Evolutionary conservation across 768 basidiomycete species (phyloP), one percentile per base, ranked within the genome.

Genomic region (Pisolithus sp.): DNA sequence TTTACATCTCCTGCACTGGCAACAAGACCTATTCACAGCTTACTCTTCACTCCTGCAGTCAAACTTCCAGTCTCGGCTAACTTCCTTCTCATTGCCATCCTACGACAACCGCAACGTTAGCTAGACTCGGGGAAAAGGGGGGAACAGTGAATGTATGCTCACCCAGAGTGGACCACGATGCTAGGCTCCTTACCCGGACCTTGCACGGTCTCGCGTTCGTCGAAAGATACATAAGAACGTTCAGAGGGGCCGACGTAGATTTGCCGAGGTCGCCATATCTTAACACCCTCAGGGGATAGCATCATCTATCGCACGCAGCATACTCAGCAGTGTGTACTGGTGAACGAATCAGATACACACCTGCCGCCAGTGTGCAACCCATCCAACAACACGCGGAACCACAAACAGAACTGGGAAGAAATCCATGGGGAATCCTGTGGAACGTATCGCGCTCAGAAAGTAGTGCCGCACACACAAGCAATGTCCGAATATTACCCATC

Each of bases 321-420:
- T 38, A n/a, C 34, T 51, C 28, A 51, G 28, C 13, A 36, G 56
- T 41, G 59, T 44, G 34, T 48, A 42, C 40, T n/a, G 23, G 30
- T 44, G 44, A 30, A 20, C 18, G 41, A 12, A n/a, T 36, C n/a
- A 43, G 18, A 10, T 28, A 55, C 68, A 49, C 51, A 83, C 87
- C 78, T 89, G 89, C 50, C 89, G 77, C 92, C 92, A 94, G 67
- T 93, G 92, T 0, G 91, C 89, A 7, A 94, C 74, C 93, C 92
- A 94, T 18, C 93, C 92, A 24, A 91, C 90, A 7, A 95, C 90
- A 20, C 93, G 82, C 2, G 93, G 93, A 2, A 95, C 91, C 18
- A 85, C 91, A 62, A 95, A 95, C 30, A 95, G 72, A 20, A 95
- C 92, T 0, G 93, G 92, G 82, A 93, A 94, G 68, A 89, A 94